These are phyloP conservation scores for Athelia sp. DNA, from an alignment of 1,284 basidiomycete species.

Conservation along the genomic window DNA sequence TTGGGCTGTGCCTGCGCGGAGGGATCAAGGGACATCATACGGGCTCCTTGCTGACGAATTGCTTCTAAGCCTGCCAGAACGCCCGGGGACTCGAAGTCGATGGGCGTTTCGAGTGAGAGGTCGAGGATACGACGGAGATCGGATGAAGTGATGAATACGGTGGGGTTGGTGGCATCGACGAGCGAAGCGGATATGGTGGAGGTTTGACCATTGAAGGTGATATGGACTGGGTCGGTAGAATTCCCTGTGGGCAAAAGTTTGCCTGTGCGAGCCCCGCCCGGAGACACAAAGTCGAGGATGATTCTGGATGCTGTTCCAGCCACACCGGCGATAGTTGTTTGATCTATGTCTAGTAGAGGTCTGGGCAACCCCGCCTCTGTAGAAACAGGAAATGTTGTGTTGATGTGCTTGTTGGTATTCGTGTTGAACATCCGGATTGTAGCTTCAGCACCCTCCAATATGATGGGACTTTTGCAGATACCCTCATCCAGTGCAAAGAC, in stretches of 20 bases:
- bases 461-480: conserved; percentile 32
- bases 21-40: conserved; percentile 61
- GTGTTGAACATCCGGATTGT: conserved; percentile 61
- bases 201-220: conserved; percentile 17
- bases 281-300: conserved; percentile 60
- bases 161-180: conserved; percentile 73
- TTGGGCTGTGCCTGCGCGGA: conserved; percentile 64
- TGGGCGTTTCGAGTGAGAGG: conserved; percentile 13
- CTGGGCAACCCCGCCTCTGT: conserved; percentile 16
- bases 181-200: conserved; percentile 40
- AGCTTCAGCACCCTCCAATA: conserved; percentile 14
- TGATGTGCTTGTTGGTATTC: conserved; percentile 63
- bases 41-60: conserved; percentile 53
- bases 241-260: conserved; percentile 61
- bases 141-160: conserved; percentile 48
- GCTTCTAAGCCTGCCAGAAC: conserved; percentile 41
- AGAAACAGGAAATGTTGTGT: conserved; percentile 58
- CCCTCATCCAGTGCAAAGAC: conserved; percentile 62
- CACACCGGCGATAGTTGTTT: conserved; percentile 60
- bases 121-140: conserved; percentile 38
- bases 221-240: conserved; percentile 36
- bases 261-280: conserved; percentile 66
- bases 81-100: conserved; percentile 18
- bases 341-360: conserved; percentile 44
- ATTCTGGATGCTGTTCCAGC: conserved; percentile 61